Evolutionary conservation across 345 rosid species (phyloP).

Genomic region (Citrus hindsii): DNA sequence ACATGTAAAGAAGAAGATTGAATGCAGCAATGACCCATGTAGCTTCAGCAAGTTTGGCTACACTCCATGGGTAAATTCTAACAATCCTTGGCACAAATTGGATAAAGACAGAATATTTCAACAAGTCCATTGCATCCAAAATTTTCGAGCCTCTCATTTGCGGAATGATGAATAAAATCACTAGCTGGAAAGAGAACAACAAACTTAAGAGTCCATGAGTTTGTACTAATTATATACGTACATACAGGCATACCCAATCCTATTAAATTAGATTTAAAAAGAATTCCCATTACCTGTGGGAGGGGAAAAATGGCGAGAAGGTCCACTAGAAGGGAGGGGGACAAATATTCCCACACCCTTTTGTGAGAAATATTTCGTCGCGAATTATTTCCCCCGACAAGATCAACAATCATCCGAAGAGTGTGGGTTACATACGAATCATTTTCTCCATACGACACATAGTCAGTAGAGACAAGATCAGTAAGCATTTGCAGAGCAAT

Average conservation of each 20-base stretch:
- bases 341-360: background rate
- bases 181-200: background rate
- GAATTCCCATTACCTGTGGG: background rate
- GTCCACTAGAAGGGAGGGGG: background rate
- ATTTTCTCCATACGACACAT: too few relatives aligned
- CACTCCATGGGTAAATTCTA: conserved; percentile 28
- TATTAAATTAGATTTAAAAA: background rate
- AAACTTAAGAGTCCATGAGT: background rate
- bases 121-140: conserved; percentile 24
- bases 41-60: conserved; percentile 33
- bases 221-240: background rate
- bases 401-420: conserved; percentile 8
- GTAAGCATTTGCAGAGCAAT: conserved; percentile 34
- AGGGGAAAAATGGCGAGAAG: background rate
- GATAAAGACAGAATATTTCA: conserved; percentile 24
- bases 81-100: conserved; percentile 34
- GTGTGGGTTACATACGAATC: too few relatives aligned
- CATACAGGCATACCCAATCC: background rate
- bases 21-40: conserved; percentile 20
- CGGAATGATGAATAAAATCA: background rate
- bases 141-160: background rate
- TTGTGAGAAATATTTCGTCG: too few relatives aligned
- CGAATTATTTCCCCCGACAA: background rate
- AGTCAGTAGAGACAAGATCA: too few relatives aligned
- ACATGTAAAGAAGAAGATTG: conserved; percentile 22